Percentiles rank a stretch among this genome's conserved stretches.
Conservation (phyloP, 164 flowering plant species). For the Macadamia tetraphylla region DNA sequence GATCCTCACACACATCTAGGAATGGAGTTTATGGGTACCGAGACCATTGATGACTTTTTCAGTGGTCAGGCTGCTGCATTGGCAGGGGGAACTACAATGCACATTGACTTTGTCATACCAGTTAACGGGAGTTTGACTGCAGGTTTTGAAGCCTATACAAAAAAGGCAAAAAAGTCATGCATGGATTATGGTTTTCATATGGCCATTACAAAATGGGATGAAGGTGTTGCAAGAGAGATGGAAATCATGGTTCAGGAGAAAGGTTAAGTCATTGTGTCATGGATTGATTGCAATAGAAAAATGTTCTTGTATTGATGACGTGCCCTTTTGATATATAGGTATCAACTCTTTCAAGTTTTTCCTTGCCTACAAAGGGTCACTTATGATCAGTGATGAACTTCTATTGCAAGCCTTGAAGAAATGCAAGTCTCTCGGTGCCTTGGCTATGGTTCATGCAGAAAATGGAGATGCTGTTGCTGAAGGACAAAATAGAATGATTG, state of each 20-base stretch:
- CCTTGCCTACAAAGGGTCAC: slow-evolving; percentile 77
- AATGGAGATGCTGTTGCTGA: slow-evolving; percentile 95
- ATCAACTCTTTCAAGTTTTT: slow-evolving; percentile 96
- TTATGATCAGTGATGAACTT: slow-evolving; percentile 80
- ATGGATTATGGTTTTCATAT: slow-evolving; percentile 99
- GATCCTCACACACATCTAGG: slow-evolving; percentile 97
- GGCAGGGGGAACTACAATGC: slow-evolving; percentile 99
- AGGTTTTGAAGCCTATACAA: slow-evolving; percentile 61
- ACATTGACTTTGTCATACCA: slow-evolving; percentile 93
- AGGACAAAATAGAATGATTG: slow-evolving; percentile 88
- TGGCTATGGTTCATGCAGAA: slow-evolving; percentile 99
- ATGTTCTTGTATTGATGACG: not conserved
- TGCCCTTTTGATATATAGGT: slow-evolving; percentile 32
- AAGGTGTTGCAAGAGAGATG: slow-evolving; percentile 80
- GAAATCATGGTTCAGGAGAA: slow-evolving; percentile 89
- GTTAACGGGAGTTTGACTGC: slow-evolving; percentile 67
- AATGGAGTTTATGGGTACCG: slow-evolving; percentile 74
- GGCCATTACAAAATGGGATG: slow-evolving; percentile 94
- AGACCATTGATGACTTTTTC: slow-evolving; percentile 86
- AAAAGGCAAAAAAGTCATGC: slow-evolving; percentile 65
- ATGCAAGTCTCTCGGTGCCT: slow-evolving; percentile 95
- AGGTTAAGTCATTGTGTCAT: slow-evolving; percentile 37
- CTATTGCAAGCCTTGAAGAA: slow-evolving; percentile 72
- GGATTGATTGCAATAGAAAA: not conserved
- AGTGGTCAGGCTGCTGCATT: slow-evolving; percentile 98